A percentile compares a stretch with the other conserved stretches of the same genome.
These are phyloP conservation scores for Limnomonas spitsbergensis DNA, from an alignment of 139 green algal species.

Conservation along the genomic window DNA sequence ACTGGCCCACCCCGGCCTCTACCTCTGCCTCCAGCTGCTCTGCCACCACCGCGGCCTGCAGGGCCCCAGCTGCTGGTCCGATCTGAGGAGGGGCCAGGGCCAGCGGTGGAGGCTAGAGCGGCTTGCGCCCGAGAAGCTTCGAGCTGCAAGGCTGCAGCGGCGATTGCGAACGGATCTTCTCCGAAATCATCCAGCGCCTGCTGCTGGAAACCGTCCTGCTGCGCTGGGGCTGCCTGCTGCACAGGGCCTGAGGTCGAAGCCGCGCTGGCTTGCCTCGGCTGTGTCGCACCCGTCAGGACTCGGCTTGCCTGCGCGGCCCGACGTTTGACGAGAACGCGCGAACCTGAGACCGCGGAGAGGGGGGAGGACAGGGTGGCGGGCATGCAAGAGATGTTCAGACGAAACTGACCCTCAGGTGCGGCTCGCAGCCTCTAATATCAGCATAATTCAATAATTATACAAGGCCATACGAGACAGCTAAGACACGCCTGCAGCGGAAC, in stretches of 20 bases:
- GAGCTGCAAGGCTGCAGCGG: slow-evolving; percentile 10
- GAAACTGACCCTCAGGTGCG: no score
- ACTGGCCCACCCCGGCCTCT: not conserved
- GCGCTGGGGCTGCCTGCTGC: not conserved
- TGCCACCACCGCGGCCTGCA: slow-evolving; percentile 33
- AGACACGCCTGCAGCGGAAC: no score
- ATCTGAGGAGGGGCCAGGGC: slow-evolving; percentile 10
- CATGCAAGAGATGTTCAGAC: no score
- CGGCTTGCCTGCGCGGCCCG: not conserved
- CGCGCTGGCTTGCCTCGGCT: not conserved
- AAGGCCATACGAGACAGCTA: no score
- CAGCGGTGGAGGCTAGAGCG: slow-evolving; percentile 4
- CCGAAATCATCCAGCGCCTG: slow-evolving; percentile 42
- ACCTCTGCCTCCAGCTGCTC: slow-evolving; percentile 15
- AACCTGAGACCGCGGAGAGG: not conserved
- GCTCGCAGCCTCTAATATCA: no score
- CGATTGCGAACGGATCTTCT: slow-evolving; percentile 37
- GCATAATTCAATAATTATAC: no score
- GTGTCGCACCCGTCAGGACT: slow-evolving; percentile 3
- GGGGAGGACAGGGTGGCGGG: no score
- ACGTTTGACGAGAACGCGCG: not conserved
- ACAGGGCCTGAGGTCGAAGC: not conserved
- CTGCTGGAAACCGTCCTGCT: not conserved
- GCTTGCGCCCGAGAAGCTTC: slow-evolving; percentile 13
- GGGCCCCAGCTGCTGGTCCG: slow-evolving; percentile 16